A percentile compares a stretch with the other conserved stretches of the same genome.
These are phyloP conservation scores for Chenopodium quinoa DNA, from an alignment of 148 eudicot species.

Conservation along the genomic window DNA sequence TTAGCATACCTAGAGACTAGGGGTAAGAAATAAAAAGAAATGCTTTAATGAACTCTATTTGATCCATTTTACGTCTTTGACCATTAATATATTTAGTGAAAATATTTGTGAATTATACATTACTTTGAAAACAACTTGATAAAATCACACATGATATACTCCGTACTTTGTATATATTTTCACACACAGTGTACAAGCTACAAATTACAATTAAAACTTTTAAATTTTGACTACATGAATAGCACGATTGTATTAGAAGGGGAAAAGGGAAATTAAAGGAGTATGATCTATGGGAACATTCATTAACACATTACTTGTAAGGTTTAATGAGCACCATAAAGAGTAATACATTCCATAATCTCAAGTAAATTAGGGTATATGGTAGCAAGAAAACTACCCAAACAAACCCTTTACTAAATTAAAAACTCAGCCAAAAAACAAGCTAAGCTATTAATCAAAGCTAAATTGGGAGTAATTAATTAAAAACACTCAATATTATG, in stretches of 20 bases:
- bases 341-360: neutral
- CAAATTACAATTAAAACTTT: too few relatives aligned
- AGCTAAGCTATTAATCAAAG: neutral
- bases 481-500: constrained; percentile 5
- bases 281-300: neutral
- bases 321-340: neutral
- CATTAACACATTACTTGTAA: constrained; percentile 6
- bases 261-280: too few relatives aligned
- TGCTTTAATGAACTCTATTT: too few relatives aligned
- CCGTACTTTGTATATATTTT: too few relatives aligned
- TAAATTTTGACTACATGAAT: too few relatives aligned
- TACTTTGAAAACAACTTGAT: too few relatives aligned
- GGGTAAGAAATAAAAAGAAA: neutral
- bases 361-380: neutral
- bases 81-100: too few relatives aligned
- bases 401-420: neutral
- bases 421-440: constrained; percentile 15
- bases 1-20: neutral
- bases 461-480: neutral
- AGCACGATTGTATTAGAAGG: too few relatives aligned
- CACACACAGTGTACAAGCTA: too few relatives aligned
- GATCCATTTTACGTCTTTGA: too few relatives aligned
- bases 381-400: constrained; percentile 13
- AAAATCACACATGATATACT: too few relatives aligned
- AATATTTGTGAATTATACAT: too few relatives aligned